phyloP scores from a whole-genome alignment of 768 basidiomycete genomes.

The Sporobolomyces roseus region DNA sequence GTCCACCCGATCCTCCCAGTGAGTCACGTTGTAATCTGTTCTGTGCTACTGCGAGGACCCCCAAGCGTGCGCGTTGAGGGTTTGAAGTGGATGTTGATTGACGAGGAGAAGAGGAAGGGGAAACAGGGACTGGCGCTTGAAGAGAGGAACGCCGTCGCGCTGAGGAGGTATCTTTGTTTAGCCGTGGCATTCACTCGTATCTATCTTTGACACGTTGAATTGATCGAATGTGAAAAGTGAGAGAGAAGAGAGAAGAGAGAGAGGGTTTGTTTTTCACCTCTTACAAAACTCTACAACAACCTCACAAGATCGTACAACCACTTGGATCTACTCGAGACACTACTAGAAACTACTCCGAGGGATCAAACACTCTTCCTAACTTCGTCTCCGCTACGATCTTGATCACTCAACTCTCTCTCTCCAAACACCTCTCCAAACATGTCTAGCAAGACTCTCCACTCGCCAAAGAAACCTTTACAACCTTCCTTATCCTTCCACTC shows the following conservation, averaged over 20 bases:
- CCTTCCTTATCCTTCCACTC: neutral
- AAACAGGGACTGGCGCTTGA: neutral
- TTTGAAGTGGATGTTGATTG: slow-evolving; percentile 11
- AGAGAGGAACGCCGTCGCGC: slow-evolving; percentile 3
- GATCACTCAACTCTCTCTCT: neutral
- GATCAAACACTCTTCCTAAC: too few relatives aligned
- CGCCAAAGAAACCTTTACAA: neutral
- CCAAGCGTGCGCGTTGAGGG: neutral
- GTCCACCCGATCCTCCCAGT: neutral
- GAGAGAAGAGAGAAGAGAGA: too few relatives aligned
- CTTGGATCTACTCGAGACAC: too few relatives aligned
- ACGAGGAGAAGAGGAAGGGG: neutral
- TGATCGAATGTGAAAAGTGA: too few relatives aligned
- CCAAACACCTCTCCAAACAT: neutral
- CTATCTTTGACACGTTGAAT: too few relatives aligned
- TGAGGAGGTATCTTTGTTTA: neutral
- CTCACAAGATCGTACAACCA: too few relatives aligned
- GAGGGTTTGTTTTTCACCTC: too few relatives aligned
- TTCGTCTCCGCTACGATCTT: too few relatives aligned
- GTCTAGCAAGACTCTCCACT: neutral
- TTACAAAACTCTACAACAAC: too few relatives aligned
- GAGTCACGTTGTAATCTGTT: neutral
- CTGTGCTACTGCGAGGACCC: neutral
- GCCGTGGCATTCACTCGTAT: slow-evolving; percentile 1
- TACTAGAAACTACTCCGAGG: too few relatives aligned